Evolutionary conservation across 139 green algal genomes (phyloP), one percentile per base, ranked within the genome.

Genomic region (Astrephomene gubernaculifera): DNA sequence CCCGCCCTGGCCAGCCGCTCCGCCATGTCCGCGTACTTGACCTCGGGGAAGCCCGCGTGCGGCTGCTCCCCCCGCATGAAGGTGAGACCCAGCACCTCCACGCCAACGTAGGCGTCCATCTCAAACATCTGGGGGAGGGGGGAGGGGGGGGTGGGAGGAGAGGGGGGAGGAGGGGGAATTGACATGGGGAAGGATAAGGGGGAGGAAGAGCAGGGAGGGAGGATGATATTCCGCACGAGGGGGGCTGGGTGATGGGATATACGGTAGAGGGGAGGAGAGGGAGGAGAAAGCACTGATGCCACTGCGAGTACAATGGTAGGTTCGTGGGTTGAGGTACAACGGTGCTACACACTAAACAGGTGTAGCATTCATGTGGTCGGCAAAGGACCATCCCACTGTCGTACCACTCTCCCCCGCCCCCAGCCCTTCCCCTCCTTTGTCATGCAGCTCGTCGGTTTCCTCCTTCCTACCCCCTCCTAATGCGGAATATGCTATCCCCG

Each of bases 61-160:
- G 97, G 97, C 90, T 99, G 96, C 0, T 99, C 97, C 8, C 97
- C 97, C 91, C 96, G 98, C 97, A 99, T 99, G 94, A 98, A 98
- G 17, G 87, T 79, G 64, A 99, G 91, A 25, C 95, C 96, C 44
- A 99, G 91, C 44, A 97, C 89, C 44, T 98, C 95, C 60, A 93
- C 95, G 14, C 96, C 97, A 7, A 98, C 86, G 86, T 97, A 95
- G 5, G 97, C 94, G 83, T 99, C 97, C 97, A 99, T 99, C 91
- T 99, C 97, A 91, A 98, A 99, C 93, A 99, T 95, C 92, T 99
- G 72, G 6, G 14, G 49, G 49, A 17, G 17, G 49, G 49, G 17
- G 49, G 49, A 17, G 49, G 14, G 49, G 49, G 49, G 17, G 49
- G 49, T 17, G 49, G 49, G 49, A 57, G 49, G 49, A 57, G 49